Evolutionary conservation across 2,329 filamentous ascomycete species (phyloP).

Genomic region (Talaromyces atroroseus): DNA sequence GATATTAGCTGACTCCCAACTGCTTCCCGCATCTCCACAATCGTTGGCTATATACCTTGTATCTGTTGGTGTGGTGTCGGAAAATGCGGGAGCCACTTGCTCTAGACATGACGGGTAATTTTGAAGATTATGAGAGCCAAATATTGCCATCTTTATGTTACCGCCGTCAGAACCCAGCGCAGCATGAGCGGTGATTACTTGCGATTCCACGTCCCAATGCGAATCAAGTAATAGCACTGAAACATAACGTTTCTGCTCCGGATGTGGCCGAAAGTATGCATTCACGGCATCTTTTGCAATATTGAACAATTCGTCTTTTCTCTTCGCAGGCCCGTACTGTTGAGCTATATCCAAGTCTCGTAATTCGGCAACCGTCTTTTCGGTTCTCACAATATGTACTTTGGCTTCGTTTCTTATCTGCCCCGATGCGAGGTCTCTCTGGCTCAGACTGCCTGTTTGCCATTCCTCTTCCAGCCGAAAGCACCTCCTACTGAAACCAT

Average conservation of each 20-base stretch:
- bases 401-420: conserved; percentile 86
- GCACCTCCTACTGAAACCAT: conserved; percentile 75
- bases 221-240: conserved; percentile 81
- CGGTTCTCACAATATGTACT: conserved; percentile 74
- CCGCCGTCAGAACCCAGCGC: conserved; percentile 70
- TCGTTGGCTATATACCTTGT: conserved; percentile 76
- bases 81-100: conserved; percentile 82
- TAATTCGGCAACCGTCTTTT: conserved; percentile 80
- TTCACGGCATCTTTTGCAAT: conserved; percentile 74
- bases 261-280: conserved; percentile 66
- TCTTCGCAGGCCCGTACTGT: conserved; percentile 64
- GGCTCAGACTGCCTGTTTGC: conserved; percentile 74
- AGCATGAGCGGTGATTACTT: conserved; percentile 72
- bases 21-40: conserved; percentile 78
- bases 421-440: conserved; percentile 63
- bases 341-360: conserved; percentile 72
- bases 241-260: conserved; percentile 81
- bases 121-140: conserved; percentile 86
- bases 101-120: conserved; percentile 86
- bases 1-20: conserved; percentile 92
- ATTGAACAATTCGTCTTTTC: conserved; percentile 67
- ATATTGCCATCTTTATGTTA: conserved; percentile 77
- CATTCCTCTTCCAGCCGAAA: conserved; percentile 96
- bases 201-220: conserved; percentile 71
- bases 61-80: conserved; percentile 85